Evolutionary conservation across 306 rosid species (phyloP), one percentile per base, ranked within the genome.

Genomic region (Malus domestica): DNA sequence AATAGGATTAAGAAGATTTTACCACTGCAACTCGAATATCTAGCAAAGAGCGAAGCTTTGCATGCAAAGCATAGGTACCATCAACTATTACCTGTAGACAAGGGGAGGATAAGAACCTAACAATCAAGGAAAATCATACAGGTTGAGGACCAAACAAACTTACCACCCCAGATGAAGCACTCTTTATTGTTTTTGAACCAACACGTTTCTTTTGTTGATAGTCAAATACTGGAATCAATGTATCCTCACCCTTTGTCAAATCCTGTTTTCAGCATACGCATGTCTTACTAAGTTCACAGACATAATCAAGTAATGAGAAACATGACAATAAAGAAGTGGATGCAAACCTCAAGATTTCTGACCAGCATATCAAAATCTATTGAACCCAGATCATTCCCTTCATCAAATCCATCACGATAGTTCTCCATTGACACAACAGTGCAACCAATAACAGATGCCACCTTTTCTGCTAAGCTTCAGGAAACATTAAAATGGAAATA

Each of bases 1-100:
- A 66, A 68, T 54, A 64, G 52, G 25, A 59, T 25, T 45, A n/a
- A 79, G 62, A 65, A 69, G 55, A 42, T 70, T 51, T 51, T 83
- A 96, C 98, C 97, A 96, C 99, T 72, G 99, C 99, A 79, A 96
- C 99, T 76, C 99, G 96, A 89, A 96, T 92, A 87, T 96, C 99
- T 80, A 96, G 89, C 87, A 89, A 82, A 79, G 99, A 96, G 75
- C 99, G 97, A 82, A 96, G 77, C 85, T 89, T 96, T 70, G 99
- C 96, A 85, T 96, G 98, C 72, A 95, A 86, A 65, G 99, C 98
- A 79, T 92, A 92, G 71, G 99, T 89, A 62, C 99, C 99, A 80
- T 96, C 99, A 83, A 96, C 96, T 80, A 96, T 88, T 72, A 96
- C 93, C 98, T 96, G 85, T 67, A 79, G 75, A 42, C 68, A 79